These are phyloP conservation scores for Diplodia intermedia DNA, from an alignment of 2,329 filamentous ascomycete genomes.

Conservation along the genomic window DNA sequence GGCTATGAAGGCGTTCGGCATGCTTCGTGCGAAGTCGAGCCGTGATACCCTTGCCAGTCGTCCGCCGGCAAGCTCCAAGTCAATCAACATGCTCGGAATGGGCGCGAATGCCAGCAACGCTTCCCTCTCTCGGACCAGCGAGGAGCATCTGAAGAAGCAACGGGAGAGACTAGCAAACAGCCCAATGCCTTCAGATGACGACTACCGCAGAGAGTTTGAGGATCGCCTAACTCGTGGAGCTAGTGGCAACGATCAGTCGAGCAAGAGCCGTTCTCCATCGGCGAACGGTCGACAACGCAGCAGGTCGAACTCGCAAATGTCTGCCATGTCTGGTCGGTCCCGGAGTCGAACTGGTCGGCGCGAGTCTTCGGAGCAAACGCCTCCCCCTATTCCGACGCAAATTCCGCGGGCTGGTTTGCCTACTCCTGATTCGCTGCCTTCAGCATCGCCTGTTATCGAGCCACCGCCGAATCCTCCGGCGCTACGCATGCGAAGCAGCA, in stretches of 20 bases:
- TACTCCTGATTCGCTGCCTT: slow-evolving; percentile 13
- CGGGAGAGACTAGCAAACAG: slow-evolving; percentile 2
- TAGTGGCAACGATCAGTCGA: slow-evolving; percentile 45
- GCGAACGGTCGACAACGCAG: slow-evolving; percentile 54
- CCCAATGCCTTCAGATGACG: slow-evolving; percentile 32
- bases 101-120: slow-evolving; percentile 53
- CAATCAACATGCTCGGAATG: slow-evolving; percentile 68
- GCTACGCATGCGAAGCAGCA: slow-evolving; percentile 48
- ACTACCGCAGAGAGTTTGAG: slow-evolving; percentile 44
- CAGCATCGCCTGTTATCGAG: slow-evolving; percentile 16
- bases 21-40: slow-evolving; percentile 72
- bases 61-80: slow-evolving; percentile 59
- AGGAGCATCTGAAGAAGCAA: slow-evolving; percentile 19
- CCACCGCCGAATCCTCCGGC: slow-evolving; percentile 38
- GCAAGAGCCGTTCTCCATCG: slow-evolving; percentile 44
- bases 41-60: slow-evolving; percentile 67
- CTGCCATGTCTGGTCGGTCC: slow-evolving; percentile 58
- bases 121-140: slow-evolving; percentile 40
- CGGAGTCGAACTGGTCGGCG: slow-evolving; percentile 60
- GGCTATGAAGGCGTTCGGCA: slow-evolving; percentile 65
- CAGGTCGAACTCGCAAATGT: slow-evolving; percentile 62
- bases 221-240: slow-evolving; percentile 43
- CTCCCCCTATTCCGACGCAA: slow-evolving; percentile 47
- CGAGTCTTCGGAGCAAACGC: slow-evolving; percentile 55
- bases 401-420: slow-evolving; percentile 31